Evolutionary conservation across 2,329 filamentous ascomycete species (phyloP), one percentile per base, ranked within the genome.

Genomic region (Rutstroemia sp.): DNA sequence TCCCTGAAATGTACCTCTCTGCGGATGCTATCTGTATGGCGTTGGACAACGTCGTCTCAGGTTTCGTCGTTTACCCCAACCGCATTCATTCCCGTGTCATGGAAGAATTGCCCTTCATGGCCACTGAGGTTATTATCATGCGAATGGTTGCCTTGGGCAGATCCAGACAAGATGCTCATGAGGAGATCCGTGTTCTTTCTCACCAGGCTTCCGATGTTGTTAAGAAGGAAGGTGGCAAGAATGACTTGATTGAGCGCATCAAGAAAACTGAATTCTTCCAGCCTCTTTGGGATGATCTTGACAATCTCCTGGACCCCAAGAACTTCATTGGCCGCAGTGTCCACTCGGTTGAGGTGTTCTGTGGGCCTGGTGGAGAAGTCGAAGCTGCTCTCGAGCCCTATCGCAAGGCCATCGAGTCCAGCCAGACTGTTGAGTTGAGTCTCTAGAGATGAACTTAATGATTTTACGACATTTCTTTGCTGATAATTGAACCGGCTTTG

Each of bases 61-160:
- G 87, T 9, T 75, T 90, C 23, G 63, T 88, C n/a, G 80, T 96
- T 41, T 96, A 95, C 72, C 88, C 89, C 23, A 79, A 81, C 56
- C 78, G 84, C 56, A 90, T 95, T 69, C 76, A 79, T 59, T 77
- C 79, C 58, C 84, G 80, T 60, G 77, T 95, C 47, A 79, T 84
- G 63, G 80, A 85, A 60, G 88, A 95, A 72, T 80, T 96, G 14
- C 92, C 92, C 1, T 95, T 96, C 74, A 95, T 92, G 87, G 80
- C 84, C 7, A 91, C 85, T 34, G 76, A 81, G 68, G 78, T 80
- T 63, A 85, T 91, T 69, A 88, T 92, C 70, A 91, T 95, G 88
- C 83, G 82, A 63, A 78, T 92, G 56, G 82, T 86, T 27, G 81
- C 83, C 56, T 80, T 85, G 67, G 89, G 88, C 34, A 79, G 77